Evolutionary conservation across 169 alveolate species (phyloP), one percentile per base, ranked within the genome.

Genomic region (Ichthyophthirius multifiliis): DNA sequence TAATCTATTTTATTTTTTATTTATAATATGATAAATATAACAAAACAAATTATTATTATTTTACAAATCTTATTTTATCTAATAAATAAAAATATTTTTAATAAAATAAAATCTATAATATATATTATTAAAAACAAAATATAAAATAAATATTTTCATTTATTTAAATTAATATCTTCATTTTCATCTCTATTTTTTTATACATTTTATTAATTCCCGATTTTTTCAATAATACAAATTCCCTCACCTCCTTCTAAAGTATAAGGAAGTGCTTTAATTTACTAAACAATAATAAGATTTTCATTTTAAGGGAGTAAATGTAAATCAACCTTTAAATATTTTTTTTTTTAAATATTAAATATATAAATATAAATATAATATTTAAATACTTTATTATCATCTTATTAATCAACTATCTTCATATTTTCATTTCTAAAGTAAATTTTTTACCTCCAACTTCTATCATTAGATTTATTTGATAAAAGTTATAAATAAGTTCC

Each of bases 161-260:
- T n/a, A n/a, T n/a, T n/a, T n/a, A n/a, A n/a, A n/a, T n/a, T n/a
- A n/a, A n/a, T n/a, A n/a, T n/a, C n/a, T n/a, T n/a, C n/a, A n/a
- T n/a, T n/a, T n/a, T n/a, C n/a, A n/a, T n/a, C n/a, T n/a, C n/a
- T n/a, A n/a, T n/a, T n/a, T n/a, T n/a, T n/a, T n/a, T n/a, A n/a
- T 12, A 67, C 41, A 34, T 67, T n/a, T n/a, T n/a, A n/a, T n/a
- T n/a, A n/a, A n/a, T n/a, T n/a, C n/a, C n/a, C n/a, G n/a, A n/a
- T n/a, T n/a, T n/a, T 67, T 15, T 67, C 77, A 13, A 67, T 67
- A 35, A 67, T 35, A 41, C 77, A 67, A 2, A 67, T 67, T 37
- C 86, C 86, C 18, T 73, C 86, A 9, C 86, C 86, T 12, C 86
- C 86, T 71, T 81, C 82, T 20, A 81, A 41, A 41, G 32, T 62